phyloP scores from a whole-genome alignment of 2,329 filamentous ascomycete genomes.

The Monosporascus ibericus region DNA sequence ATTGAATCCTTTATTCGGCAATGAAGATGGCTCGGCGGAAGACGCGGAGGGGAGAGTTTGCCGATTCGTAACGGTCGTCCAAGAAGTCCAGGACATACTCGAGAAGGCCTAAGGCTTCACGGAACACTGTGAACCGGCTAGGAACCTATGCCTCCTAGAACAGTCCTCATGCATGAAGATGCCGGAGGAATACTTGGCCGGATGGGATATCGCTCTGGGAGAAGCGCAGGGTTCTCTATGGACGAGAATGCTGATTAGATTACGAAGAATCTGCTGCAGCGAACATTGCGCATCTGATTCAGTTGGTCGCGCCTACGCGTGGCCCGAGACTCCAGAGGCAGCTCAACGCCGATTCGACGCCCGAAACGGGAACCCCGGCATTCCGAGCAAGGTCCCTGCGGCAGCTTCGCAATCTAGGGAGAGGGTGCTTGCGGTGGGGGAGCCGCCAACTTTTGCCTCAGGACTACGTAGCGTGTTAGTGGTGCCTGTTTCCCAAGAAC shows the following conservation, averaged over 20 bases:
- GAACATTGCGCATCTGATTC: too few relatives aligned
- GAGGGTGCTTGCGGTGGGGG: constrained; percentile 11
- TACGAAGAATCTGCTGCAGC: too few relatives aligned
- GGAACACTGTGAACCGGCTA: background rate
- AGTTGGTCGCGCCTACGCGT: too few relatives aligned
- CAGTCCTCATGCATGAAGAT: background rate
- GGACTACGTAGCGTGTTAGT: constrained; percentile 22
- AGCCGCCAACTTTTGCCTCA: constrained; percentile 38
- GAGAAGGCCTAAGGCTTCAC: background rate
- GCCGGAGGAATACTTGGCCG: too few relatives aligned
- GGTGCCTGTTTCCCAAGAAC: constrained; percentile 7
- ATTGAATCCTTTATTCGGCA: constrained; percentile 15
- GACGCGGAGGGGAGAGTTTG: background rate
- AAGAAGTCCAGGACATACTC: constrained; percentile 3
- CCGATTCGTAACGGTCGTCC: constrained; percentile 4
- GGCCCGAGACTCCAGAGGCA: too few relatives aligned
- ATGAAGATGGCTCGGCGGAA: background rate
- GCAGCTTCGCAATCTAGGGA: background rate
- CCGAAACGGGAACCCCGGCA: background rate
- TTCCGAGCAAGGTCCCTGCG: constrained; percentile 9
- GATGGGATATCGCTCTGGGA: too few relatives aligned
- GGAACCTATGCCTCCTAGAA: background rate
- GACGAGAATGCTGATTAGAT: too few relatives aligned
- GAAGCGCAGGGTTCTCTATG: too few relatives aligned
- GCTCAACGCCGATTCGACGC: too few relatives aligned